Base-by-base conservation (phyloP, 75 land plant species). In the Chamaecyparis obtusa region DNA sequence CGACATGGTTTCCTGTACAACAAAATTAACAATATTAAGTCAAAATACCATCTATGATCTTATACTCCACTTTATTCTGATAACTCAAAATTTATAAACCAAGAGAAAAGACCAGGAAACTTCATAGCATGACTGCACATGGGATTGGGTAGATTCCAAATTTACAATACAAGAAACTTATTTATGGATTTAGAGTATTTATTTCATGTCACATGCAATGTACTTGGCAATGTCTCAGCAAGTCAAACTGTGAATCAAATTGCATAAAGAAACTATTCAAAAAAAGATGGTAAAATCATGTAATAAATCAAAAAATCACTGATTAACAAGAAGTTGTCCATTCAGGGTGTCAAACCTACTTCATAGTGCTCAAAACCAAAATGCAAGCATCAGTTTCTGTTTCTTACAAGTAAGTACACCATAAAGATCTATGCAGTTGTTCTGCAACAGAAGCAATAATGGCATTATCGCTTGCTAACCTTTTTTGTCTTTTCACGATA, bases 1-100 rank as follows among this genome's bases (percentile, higher is more conserved):
- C 80, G 99, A 98, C 96, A 98, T 95, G 10, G 99, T 97, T 88
- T 98, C 99, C 99, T 98, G 94, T 77, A 91, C 87, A 91, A 72
- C 30, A 39, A 90, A 87, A 0, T 3, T 7, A 79, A 30, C 19
- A 85, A 36, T 24, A 86, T 33, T 9, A 67, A 55, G 32, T 86
- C 87, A 56, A 84, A 86, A 55, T 16, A 37, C 85, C 49, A 64
- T 64, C 39, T 39, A 39, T n/a, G n/a, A 39, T 39, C 2, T 3
- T 1, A 57, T 17, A n/a, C 33, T 37, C 48, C 16, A 21, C 64
- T 32, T 80, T 72, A 36, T 81, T 36, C 46, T 37, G 16, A 15
- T 33, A 27, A 49, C 35, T 39, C 10, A 55, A 60, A 35, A 56
- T 33, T 17, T 36, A 85, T 21, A 36, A 37, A 71, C 17, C 24